These are phyloP conservation scores for Colletotrichum australisinense DNA, from an alignment of 2,329 filamentous ascomycete genomes.

Conservation along the genomic window DNA sequence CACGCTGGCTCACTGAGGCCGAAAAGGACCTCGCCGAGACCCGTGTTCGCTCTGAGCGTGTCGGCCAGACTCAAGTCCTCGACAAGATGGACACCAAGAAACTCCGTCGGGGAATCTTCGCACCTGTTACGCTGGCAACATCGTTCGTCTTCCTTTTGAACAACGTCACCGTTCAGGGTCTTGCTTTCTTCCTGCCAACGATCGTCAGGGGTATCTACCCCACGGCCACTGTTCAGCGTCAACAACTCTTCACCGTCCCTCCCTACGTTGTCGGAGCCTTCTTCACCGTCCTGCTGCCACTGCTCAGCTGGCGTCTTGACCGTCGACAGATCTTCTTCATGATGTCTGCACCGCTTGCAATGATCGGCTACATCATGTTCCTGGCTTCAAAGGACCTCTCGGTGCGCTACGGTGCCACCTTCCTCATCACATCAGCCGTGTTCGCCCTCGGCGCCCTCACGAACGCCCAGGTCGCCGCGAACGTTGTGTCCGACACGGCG, in stretches of 20 bases:
- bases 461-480: constrained; percentile 72
- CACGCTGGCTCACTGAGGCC: constrained; percentile 71
- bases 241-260: constrained; percentile 74
- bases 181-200: constrained; percentile 74
- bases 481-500: constrained; percentile 74
- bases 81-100: constrained; percentile 71
- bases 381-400: constrained; percentile 58
- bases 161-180: constrained; percentile 75
- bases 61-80: constrained; percentile 69
- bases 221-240: constrained; percentile 62
- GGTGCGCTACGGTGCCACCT: constrained; percentile 72
- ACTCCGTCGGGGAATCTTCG: constrained; percentile 68
- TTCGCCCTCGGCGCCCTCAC: constrained; percentile 71
- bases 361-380: constrained; percentile 74
- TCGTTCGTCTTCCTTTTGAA: constrained; percentile 71
- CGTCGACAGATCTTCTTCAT: constrained; percentile 67
- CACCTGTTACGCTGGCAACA: constrained; percentile 66
- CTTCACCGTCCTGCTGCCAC: constrained; percentile 68
- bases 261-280: constrained; percentile 73
- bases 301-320: constrained; percentile 67
- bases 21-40: constrained; percentile 73
- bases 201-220: constrained; percentile 75
- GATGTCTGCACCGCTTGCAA: constrained; percentile 64
- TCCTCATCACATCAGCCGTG: constrained; percentile 70
- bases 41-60: constrained; percentile 68